Evolutionary conservation across 1,284 basidiomycete species (phyloP), one percentile per base, ranked within the genome.

Genomic region (Irpex sp.): DNA sequence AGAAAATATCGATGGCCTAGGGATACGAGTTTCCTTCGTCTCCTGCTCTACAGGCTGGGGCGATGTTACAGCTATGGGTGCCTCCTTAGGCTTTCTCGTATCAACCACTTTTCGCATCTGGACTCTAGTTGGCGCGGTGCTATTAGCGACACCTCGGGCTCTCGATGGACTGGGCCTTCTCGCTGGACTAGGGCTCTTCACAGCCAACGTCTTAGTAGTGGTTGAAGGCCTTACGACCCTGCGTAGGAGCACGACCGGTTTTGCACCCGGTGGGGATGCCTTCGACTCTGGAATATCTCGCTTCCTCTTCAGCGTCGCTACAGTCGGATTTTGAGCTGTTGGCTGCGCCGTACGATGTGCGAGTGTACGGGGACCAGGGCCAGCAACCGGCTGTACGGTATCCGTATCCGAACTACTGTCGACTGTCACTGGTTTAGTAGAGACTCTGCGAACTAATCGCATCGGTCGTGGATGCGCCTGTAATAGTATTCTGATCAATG

Each of bases 301-400:
- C 60, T 83, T 83, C 57, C 81, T 75, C 69, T 83, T 83, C 49
- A 78, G 69, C 15, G 68, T 68, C 7, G 37, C 37, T 15, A 55
- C 36, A 19, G 55, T 55, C 17, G 57, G n/a, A 13, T 36, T 57
- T 1, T 53, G 51, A 1, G 53, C 11, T 4, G 63, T 57, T 8
- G 61, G 13, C 33, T 46, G n/a, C 26, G 69, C 47, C 9, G 55
- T 65, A 11, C 63, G 43, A 54, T 61, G 37, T 43, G 63, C 58
- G 17, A 63, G 59, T 58, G 68, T 64, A 3, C 57, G 64, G n/a
- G 57, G 61, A 47, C 59, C 65, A n/a, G 67, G 62, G 61, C 61
- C 66, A 66, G 62, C 60, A 43, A 47, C 43, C 47, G 26, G 53
- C 49, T 50, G 62, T 47, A 59, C 61, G 39, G 53, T 65, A 33